A percentile compares a stretch with the other conserved stretches of the same genome.
Conservation (phyloP, 2,329 filamentous ascomycete species). For the Hymenoscyphus linearis region DNA sequence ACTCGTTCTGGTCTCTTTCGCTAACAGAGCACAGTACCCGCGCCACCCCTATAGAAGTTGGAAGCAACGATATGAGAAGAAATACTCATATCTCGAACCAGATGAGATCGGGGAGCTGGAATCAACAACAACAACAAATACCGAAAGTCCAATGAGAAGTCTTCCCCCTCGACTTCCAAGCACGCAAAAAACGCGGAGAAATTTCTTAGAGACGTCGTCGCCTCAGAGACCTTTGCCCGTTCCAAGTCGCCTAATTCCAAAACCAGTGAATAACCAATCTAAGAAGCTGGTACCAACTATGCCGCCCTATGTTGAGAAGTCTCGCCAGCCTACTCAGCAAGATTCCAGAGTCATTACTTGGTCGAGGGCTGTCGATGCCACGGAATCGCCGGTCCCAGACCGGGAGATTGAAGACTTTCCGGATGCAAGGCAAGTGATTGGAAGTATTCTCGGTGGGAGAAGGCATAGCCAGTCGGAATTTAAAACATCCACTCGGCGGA, state of each 20-base stretch:
- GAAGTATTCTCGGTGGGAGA: background rate
- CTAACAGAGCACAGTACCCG: slow-evolving; percentile 18
- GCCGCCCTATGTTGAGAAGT: slow-evolving; percentile 9
- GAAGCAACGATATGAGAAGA: slow-evolving; percentile 15
- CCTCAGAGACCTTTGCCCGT: background rate
- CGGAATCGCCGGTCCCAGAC: slow-evolving; percentile 19
- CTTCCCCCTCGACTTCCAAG: background rate
- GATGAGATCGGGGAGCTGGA: background rate
- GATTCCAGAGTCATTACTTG: slow-evolving; percentile 28
- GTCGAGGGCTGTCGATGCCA: slow-evolving; percentile 27
- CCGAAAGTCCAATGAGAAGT: background rate
- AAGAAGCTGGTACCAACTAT: background rate
- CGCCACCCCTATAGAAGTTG: slow-evolving; percentile 18
- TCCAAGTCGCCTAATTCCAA: background rate
- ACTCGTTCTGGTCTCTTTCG: background rate
- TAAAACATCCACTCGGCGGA: background rate
- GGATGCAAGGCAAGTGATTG: slow-evolving; percentile 14
- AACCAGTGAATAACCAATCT: background rate
- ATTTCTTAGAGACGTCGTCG: background rate
- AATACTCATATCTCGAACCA: slow-evolving; percentile 11
- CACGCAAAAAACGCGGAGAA: background rate
- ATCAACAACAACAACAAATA: background rate
- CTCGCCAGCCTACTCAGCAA: slow-evolving; percentile 22
- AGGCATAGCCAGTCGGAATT: background rate
- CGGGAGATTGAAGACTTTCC: slow-evolving; percentile 7